Conservation (phyloP, 2,329 filamentous ascomycete species). For the Fusarium nurragi region DNA sequence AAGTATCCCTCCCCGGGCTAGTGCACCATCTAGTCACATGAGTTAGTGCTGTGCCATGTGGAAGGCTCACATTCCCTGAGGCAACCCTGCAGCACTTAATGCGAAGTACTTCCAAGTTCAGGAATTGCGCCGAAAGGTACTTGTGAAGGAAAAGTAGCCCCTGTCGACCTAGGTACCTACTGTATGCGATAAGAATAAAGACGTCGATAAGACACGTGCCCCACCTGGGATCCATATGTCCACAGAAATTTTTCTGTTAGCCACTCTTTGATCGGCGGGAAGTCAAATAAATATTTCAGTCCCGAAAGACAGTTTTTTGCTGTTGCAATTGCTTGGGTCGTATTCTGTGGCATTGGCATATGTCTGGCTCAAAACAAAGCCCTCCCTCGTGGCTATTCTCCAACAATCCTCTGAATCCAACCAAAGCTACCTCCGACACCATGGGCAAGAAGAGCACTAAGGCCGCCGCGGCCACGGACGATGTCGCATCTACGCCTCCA, state of each 20-base stretch:
- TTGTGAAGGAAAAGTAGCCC: neutral
- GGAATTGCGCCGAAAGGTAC: neutral
- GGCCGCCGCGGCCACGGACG: conserved; percentile 32
- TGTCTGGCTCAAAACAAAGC: conserved; percentile 46
- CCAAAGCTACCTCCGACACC: conserved; percentile 26
- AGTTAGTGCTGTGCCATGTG: neutral
- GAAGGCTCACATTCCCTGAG: too few relatives aligned
- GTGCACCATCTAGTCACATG: neutral
- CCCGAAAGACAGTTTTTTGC: conserved; percentile 6
- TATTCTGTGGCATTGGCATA: conserved; percentile 38
- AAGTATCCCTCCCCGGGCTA: conserved; percentile 11
- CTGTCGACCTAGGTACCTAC: neutral
- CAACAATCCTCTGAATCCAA: conserved; percentile 49
- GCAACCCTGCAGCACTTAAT: neutral
- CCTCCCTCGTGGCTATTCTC: conserved; percentile 57
- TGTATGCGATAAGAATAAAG: conserved; percentile 26
- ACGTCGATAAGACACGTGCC: conserved; percentile 32
- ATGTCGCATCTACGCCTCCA: conserved; percentile 48
- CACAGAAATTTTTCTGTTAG: conserved; percentile 43
- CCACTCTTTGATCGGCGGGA: conserved; percentile 19
- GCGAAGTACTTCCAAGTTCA: neutral
- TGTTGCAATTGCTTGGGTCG: conserved; percentile 6
- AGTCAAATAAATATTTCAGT: conserved; percentile 26
- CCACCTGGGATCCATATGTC: conserved; percentile 29
- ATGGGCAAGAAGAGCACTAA: conserved; percentile 50